phyloP scores from a whole-genome alignment of 768 basidiomycete genomes.

The Terana coerulea region DNA sequence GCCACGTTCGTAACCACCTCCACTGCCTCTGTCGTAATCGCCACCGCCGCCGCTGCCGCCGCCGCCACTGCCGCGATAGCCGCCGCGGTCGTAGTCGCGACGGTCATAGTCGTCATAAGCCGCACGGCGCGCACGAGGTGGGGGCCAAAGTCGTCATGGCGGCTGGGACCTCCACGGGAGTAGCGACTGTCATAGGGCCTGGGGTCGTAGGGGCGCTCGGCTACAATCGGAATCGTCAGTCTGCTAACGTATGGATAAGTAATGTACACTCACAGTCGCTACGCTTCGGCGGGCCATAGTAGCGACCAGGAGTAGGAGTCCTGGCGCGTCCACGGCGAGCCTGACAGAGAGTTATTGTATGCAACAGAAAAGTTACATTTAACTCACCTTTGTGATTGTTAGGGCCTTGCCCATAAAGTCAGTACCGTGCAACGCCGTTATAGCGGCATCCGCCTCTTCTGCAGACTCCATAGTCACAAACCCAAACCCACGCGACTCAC shows the following conservation, averaged over 20 bases:
- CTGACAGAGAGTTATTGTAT: constrained; percentile 43
- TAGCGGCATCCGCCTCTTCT: constrained; percentile 91
- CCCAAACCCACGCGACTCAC: constrained; percentile 77
- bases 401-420: constrained; percentile 86
- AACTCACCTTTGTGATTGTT: constrained; percentile 82
- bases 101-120: constrained; percentile 31
- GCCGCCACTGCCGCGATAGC: constrained; percentile 34
- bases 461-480: constrained; percentile 83
- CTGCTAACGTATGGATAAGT: no score
- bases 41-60: constrained; percentile 50
- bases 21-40: constrained; percentile 34
- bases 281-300: constrained; percentile 91
- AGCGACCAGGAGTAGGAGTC: constrained; percentile 91
- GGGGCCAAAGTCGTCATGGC: no score
- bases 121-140: no score
- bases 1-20: constrained; percentile 40
- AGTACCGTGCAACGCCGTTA: constrained; percentile 77
- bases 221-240: no score
- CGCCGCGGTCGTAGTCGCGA: constrained; percentile 33
- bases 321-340: constrained; percentile 87
- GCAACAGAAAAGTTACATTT: no score
- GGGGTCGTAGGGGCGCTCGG: constrained; percentile 90
- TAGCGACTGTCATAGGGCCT: constrained; percentile 90
- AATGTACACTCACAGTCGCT: constrained; percentile 53
- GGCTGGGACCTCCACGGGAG: constrained; percentile 49